phyloP scores from a whole-genome alignment of 1,284 basidiomycete species.

The Leccinum holopus region DNA sequence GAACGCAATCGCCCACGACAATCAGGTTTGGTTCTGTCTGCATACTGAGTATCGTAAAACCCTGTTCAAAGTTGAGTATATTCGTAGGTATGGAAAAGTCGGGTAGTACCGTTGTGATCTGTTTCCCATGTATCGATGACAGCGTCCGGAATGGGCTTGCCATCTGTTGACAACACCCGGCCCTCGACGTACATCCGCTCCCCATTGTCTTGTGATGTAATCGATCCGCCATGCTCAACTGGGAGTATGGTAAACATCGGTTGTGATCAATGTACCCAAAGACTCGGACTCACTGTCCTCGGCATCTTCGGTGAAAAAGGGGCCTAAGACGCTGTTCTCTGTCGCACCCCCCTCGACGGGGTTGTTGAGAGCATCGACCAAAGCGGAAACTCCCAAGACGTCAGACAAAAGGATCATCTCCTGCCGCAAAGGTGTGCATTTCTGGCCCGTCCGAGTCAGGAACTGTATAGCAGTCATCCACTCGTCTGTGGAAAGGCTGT shows the following conservation, averaged over 20 bases:
- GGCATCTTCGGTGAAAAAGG: conserved; percentile 83
- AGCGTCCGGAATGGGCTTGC: conserved; percentile 65
- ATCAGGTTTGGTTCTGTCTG: conserved; percentile 60
- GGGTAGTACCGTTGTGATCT: conserved; percentile 47
- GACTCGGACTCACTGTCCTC: conserved; percentile 64
- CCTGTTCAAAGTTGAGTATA: conserved; percentile 32
- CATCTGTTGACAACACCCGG: conserved; percentile 59
- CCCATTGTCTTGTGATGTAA: conserved; percentile 81
- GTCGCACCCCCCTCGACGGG: conserved; percentile 65
- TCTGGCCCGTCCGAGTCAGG: conserved; percentile 73
- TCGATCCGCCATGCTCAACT: conserved; percentile 62
- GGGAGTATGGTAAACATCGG: neutral
- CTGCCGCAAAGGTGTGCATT: conserved; percentile 69
- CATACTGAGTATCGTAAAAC: conserved; percentile 66
- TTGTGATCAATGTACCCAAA: neutral
- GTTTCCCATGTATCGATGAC: conserved; percentile 86
- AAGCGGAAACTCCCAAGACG: conserved; percentile 71
- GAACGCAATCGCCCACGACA: conserved; percentile 72
- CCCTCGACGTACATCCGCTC: conserved; percentile 82
- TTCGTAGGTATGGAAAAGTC: neutral
- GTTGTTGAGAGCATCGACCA: conserved; percentile 80
- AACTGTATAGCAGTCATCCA: conserved; percentile 82
- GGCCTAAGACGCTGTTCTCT: conserved; percentile 77
- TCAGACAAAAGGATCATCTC: conserved; percentile 86
- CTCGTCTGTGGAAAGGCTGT: conserved; percentile 74